These are phyloP conservation scores for Antitrichia curtipendula DNA, from an alignment of 225 moss, liverwort and hornwort species.

Conservation along the genomic window DNA sequence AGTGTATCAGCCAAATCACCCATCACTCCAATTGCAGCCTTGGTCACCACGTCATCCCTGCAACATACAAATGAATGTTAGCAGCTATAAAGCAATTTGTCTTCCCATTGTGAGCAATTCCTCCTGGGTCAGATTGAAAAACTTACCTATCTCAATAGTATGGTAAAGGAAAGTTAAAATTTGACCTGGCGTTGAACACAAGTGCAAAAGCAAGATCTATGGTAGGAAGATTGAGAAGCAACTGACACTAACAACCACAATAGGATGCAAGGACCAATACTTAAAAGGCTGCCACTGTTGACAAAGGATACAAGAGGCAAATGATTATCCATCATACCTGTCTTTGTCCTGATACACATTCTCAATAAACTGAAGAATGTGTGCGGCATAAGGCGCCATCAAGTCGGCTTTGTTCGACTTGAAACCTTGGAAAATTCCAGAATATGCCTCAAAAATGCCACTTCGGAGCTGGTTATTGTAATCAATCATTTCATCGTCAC, in stretches of 20 bases:
- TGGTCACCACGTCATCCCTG: slow-evolving; percentile 51
- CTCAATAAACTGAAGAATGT: slow-evolving; percentile 54
- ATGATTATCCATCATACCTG: slow-evolving; percentile 7
- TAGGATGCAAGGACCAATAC: neutral
- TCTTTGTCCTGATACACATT: slow-evolving; percentile 53
- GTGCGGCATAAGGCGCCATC: slow-evolving; percentile 45
- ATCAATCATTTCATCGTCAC: slow-evolving; percentile 51
- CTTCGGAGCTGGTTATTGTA: slow-evolving; percentile 52
- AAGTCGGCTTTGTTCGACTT: slow-evolving; percentile 54
- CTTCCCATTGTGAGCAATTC: neutral
- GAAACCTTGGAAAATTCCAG: slow-evolving; percentile 48
- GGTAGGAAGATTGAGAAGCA: neutral
- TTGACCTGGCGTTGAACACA: neutral
- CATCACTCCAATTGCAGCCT: slow-evolving; percentile 54
- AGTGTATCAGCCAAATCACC: slow-evolving; percentile 47
- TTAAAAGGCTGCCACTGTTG: too few species aligned
- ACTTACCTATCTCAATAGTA: neutral
- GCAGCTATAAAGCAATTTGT: neutral
- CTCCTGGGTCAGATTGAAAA: neutral
- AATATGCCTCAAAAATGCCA: slow-evolving; percentile 52
- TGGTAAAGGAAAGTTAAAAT: neutral
- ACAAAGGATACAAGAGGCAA: neutral
- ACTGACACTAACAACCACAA: neutral
- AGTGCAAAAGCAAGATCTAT: neutral
- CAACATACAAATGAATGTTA: neutral